Percentiles rank a stretch among this genome's conserved stretches.
phyloP scores from a whole-genome alignment of 2,329 filamentous ascomycete genomes.

The Colletotrichum sp. region DNA sequence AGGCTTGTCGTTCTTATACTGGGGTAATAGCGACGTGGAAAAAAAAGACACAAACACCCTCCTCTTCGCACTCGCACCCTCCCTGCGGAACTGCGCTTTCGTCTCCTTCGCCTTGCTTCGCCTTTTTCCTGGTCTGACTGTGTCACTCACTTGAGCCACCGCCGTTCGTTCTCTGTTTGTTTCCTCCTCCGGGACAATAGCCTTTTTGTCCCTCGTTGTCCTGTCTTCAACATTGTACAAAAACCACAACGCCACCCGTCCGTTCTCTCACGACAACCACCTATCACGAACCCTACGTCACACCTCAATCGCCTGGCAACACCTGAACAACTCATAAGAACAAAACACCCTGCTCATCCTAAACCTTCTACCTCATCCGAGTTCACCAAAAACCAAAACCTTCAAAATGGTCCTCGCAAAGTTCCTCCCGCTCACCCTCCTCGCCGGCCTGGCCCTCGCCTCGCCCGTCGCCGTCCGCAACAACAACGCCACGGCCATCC shows the following conservation, averaged over 20 bases:
- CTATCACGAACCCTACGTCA: not conserved
- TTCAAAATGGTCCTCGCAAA: conserved; percentile 32
- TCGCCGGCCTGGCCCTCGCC: conserved; percentile 29
- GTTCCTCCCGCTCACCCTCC: conserved; percentile 28
- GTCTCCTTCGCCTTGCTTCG: not conserved
- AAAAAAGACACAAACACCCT: not conserved
- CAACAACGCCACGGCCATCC: conserved; percentile 37
- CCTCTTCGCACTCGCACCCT: not conserved
- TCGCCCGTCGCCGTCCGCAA: conserved; percentile 20
- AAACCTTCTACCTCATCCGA: not conserved
- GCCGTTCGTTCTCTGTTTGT: not conserved
- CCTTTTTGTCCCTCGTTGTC: not conserved
- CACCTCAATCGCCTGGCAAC: not conserved
- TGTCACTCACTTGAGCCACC: conserved; percentile 8
- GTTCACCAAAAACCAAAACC: not conserved
- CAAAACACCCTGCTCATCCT: not conserved
- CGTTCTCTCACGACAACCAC: not conserved
- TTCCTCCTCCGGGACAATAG: not conserved
- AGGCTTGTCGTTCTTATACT: not conserved
- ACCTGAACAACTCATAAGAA: not conserved
- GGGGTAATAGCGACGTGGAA: not conserved
- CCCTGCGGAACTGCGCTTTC: not conserved
- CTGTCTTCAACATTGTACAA: not conserved
- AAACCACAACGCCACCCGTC: not conserved
- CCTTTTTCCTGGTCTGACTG: not conserved